Percentiles rank a stretch among this genome's conserved stretches.
These are phyloP conservation scores for Perilla frutescens DNA, from an alignment of 257 asterid genomes.

Conservation along the genomic window DNA sequence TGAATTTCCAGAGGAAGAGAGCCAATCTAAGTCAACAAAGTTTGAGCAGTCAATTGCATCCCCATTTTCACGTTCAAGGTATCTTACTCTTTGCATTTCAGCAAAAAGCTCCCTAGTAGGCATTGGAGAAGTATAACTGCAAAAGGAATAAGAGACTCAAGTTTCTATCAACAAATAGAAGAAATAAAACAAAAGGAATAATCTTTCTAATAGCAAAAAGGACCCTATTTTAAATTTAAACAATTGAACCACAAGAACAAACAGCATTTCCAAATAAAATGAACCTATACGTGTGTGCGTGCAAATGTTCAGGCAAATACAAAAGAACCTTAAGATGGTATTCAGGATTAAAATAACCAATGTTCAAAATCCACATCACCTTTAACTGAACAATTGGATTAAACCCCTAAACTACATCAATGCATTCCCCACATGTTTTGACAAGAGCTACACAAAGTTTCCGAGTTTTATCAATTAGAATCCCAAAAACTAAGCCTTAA, in stretches of 20 bases:
- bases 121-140: conserved; percentile 65
- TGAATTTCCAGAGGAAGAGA: conserved; percentile 92
- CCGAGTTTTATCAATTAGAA: not conserved
- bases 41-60: conserved; percentile 82
- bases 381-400: not conserved
- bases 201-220: conserved; percentile 5
- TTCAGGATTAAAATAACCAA: conserved; percentile 13
- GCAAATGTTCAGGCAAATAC: conserved; percentile 26
- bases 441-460: conserved; percentile 20
- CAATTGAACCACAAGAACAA: conserved; percentile 26
- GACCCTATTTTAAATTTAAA: not conserved
- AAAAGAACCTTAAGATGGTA: not conserved
- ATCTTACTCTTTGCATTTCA: conserved; percentile 59
- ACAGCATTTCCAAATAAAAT: conserved; percentile 4
- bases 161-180: conserved; percentile 1
- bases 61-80: conserved; percentile 63
- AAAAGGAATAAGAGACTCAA: conserved; percentile 20
- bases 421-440: not conserved
- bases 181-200: conserved; percentile 27
- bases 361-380: conserved; percentile 6
- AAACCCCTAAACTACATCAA: not conserved
- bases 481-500: not conserved
- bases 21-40: conserved; percentile 94
- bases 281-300: conserved; percentile 6
- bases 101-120: conserved; percentile 67